A percentile compares a stretch with the other conserved stretches of the same genome.
Conservation (phyloP, 306 rosid species). For the Malus fusca region DNA sequence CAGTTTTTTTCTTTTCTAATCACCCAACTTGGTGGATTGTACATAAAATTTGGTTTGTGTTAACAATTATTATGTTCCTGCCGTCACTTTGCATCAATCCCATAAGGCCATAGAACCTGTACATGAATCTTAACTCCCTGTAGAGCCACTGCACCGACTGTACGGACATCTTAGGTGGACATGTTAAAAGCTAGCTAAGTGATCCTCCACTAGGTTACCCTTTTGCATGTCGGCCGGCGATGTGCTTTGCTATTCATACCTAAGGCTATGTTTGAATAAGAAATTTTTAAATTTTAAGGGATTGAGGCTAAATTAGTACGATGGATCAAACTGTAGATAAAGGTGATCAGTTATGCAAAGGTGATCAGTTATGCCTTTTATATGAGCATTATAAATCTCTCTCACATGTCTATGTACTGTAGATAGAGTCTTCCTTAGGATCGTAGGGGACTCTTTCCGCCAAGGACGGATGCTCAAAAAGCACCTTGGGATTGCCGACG, state of each 20-base stretch:
- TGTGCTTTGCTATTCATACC: neutral
- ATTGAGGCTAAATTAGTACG: too few relatives aligned
- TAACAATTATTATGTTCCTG: constrained; percentile 1
- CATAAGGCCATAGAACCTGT: neutral
- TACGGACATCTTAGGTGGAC: constrained; percentile 35
- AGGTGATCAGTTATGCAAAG: too few relatives aligned
- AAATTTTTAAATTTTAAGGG: too few relatives aligned
- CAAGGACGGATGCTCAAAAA: too few relatives aligned
- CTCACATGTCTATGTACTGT: too few relatives aligned
- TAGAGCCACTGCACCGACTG: constrained; percentile 18
- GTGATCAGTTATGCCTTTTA: too few relatives aligned
- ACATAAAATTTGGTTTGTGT: neutral
- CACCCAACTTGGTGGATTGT: neutral
- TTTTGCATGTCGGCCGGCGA: constrained; percentile 34
- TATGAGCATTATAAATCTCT: too few relatives aligned
- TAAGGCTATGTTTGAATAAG: too few relatives aligned
- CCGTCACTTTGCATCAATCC: constrained; percentile 9
- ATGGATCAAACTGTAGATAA: too few relatives aligned
- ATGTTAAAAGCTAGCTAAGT: constrained; percentile 22
- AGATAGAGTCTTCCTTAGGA: too few relatives aligned
- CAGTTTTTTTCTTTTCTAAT: neutral
- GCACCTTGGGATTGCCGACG: too few relatives aligned
- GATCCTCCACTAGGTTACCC: constrained; percentile 42
- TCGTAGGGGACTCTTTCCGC: too few relatives aligned
- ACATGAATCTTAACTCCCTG: neutral